These are phyloP conservation scores for Pichia manshurica DNA, from an alignment of 805 yeast species.

Conservation along the genomic window DNA sequence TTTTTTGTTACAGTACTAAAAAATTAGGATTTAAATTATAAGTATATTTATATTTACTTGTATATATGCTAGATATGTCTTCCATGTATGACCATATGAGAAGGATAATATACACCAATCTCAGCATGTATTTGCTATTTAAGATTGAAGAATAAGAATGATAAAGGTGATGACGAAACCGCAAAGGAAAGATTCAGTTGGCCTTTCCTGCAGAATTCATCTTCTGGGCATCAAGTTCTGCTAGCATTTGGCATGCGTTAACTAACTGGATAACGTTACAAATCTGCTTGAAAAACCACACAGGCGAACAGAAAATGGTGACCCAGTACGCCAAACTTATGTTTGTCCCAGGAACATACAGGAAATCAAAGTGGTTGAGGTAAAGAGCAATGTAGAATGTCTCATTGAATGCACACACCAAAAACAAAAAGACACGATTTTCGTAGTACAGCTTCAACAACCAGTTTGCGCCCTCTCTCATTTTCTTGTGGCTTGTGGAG, in stretches of 20 bases:
- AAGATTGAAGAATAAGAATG: too few relatives aligned
- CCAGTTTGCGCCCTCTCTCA: conserved; percentile 63
- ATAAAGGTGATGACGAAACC: too few relatives aligned
- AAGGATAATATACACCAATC: too few relatives aligned
- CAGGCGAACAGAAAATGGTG: conserved; percentile 63
- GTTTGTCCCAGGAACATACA: conserved; percentile 35
- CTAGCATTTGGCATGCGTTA: conserved; percentile 78
- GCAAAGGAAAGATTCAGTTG: background rate
- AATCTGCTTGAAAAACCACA: conserved; percentile 85
- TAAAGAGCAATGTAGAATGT: conserved; percentile 86
- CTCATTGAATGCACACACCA: conserved; percentile 91
- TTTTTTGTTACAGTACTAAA: too few relatives aligned
- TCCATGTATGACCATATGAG: too few relatives aligned
- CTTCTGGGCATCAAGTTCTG: conserved; percentile 64
- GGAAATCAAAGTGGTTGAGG: conserved; percentile 57
- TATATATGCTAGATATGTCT: too few relatives aligned
- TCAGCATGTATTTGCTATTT: too few relatives aligned
- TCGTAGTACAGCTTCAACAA: conserved; percentile 82
- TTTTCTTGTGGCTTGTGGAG: conserved; percentile 74
- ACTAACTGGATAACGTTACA: conserved; percentile 85
- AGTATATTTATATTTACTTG: too few relatives aligned
- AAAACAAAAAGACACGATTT: conserved; percentile 73
- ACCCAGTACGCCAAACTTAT: conserved; percentile 28
- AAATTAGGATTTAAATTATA: too few relatives aligned
- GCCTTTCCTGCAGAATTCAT: conserved; percentile 11